Evolutionary conservation across 2,329 filamentous ascomycete genomes (phyloP), one percentile per base, ranked within the genome.

Genomic region (Neoascochyta sp.): DNA sequence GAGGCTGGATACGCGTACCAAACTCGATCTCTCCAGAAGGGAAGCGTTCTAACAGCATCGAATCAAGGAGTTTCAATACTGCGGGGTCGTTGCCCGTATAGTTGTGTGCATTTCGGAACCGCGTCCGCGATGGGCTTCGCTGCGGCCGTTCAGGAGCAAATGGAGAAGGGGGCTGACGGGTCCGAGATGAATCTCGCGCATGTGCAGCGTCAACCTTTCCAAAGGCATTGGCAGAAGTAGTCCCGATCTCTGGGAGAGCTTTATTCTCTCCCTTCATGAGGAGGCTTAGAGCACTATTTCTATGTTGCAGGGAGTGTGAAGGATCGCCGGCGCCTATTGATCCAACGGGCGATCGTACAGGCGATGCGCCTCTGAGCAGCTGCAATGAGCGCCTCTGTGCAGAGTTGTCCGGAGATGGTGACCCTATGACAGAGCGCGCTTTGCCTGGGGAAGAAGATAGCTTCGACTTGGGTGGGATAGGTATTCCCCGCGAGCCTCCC

Each of bases 41-140:
- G 39, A 77, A 78, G 35, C 75, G 78, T 36, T 80, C 76, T 0
- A 74, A 72, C 53, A 90, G 95, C 67, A 96, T 88, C 4, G 83
- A 79, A 56, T 95, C 86, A 4, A 98, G 60, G n/a, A 81, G 63
- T 35, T 69, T 75, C 27, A 81, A 57, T 5, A 82, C 70, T 3
- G 69, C 73, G 1, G 77, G 77, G 43, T 81, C 76, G 36, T 84
- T 88, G 1, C 92, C 92, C 24, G 78, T 75, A 55, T 98, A 96
- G 3, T 84, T 87, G 63, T 96, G 90, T 22, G 80, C 81, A 3
- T 76, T 74, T 35, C 73, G 74, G 40, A 76, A 76, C 21, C 71
- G 73, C 9, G 66, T 62, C 3, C 58, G 60, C 4, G 64, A 46
- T 16, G 60, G 47, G 29, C 48, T 53, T 24, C 41, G 41, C 2